Percentiles rank a stretch among this genome's conserved stretches.
Conservation (phyloP, 345 rosid species). For the Eutrema yunnanense region DNA sequence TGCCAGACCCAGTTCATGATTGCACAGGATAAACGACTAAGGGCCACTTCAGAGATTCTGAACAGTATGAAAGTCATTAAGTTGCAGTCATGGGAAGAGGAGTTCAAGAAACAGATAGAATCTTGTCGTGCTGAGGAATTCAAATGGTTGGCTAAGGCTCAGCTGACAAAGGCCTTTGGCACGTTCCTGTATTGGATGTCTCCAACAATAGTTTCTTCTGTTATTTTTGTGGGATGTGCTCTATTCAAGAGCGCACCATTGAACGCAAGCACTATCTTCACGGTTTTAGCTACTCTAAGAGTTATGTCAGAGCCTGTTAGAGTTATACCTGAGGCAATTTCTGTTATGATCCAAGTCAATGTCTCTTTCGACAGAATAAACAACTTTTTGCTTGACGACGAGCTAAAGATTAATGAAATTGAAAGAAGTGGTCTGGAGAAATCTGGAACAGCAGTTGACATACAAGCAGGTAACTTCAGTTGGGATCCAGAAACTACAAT, state of each 20-base stretch:
- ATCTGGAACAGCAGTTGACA: constrained; percentile 30
- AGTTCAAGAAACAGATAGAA: constrained; percentile 56
- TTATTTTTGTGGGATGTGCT: constrained; percentile 57
- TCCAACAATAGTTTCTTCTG: constrained; percentile 62
- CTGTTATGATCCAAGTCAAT: constrained; percentile 61
- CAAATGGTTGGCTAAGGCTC: constrained; percentile 55
- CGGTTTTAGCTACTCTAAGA: constrained; percentile 63
- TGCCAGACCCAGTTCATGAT: constrained; percentile 59
- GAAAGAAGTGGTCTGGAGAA: constrained; percentile 21
- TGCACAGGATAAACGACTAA: constrained; percentile 63
- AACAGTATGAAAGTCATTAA: constrained; percentile 75
- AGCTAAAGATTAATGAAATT: constrained; percentile 36
- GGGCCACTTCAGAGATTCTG: constrained; percentile 60
- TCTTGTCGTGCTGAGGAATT: constrained; percentile 50
- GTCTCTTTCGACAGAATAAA: constrained; percentile 60
- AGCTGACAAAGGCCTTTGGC: constrained; percentile 42
- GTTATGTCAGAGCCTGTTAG: constrained; percentile 61
- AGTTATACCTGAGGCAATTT: constrained; percentile 69
- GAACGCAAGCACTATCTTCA: constrained; percentile 68
- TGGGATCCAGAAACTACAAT: constrained; percentile 52
- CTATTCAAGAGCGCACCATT: constrained; percentile 50
- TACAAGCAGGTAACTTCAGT: constrained; percentile 54
- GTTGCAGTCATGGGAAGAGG: constrained; percentile 79
- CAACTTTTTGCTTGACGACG: constrained; percentile 56
- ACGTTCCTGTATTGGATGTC: constrained; percentile 63